Evolutionary conservation across 345 rosid species (phyloP).

Genomic region (Rhodomyrtus tomentosa): DNA sequence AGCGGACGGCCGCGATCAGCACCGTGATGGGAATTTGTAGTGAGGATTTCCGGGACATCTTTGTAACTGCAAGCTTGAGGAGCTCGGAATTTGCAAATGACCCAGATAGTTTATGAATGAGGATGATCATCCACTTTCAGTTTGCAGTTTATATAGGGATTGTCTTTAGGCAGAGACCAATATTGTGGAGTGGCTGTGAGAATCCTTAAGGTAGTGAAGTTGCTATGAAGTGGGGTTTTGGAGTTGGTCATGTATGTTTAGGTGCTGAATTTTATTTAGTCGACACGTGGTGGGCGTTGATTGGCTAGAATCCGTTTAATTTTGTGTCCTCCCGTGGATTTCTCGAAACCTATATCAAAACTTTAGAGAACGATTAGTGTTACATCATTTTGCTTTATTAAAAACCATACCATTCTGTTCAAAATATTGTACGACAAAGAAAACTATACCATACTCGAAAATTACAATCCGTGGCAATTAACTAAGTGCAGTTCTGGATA

Average conservation of each 20-base stretch:
- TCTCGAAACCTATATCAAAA: not conserved
- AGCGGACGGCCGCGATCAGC: slow-evolving; percentile 11
- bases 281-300: not conserved
- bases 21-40: slow-evolving; percentile 11
- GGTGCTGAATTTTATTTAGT: not conserved
- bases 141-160: slow-evolving; percentile 29
- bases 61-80: not conserved
- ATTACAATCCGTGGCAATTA: not conserved
- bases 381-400: not conserved
- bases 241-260: slow-evolving; percentile 6
- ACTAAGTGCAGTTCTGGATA: not conserved
- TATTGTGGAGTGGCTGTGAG: slow-evolving; percentile 14
- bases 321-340: not conserved
- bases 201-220: slow-evolving; percentile 24
- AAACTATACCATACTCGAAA: not conserved
- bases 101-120: slow-evolving; percentile 9
- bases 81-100: not conserved
- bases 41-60: slow-evolving; percentile 34
- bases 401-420: not conserved
- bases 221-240: slow-evolving; percentile 19
- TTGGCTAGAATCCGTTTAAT: not conserved
- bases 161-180: slow-evolving; percentile 14
- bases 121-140: slow-evolving; percentile 4
- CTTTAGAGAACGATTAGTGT: not conserved
- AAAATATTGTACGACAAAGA: not conserved